These are phyloP conservation scores for Cercospora zeae-maydis DNA, from an alignment of 2,329 filamentous ascomycete genomes.

Conservation along the genomic window DNA sequence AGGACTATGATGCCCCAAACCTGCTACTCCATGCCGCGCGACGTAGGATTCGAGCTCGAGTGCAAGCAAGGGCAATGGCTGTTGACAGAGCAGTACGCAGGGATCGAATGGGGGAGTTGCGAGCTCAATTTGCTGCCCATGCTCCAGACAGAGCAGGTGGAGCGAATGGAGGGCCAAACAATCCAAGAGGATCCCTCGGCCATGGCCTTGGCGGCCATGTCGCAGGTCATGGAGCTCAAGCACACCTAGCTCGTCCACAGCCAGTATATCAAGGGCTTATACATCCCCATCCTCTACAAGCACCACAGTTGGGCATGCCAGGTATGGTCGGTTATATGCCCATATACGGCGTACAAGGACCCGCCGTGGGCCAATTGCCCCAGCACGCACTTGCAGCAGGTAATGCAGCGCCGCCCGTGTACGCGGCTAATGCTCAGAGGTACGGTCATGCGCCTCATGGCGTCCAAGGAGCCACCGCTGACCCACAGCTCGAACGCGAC, in stretches of 20 bases:
- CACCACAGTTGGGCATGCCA: neutral
- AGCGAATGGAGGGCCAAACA: neutral
- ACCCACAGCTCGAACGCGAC: neutral
- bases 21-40: neutral
- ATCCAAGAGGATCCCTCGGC: neutral
- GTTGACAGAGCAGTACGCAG: neutral
- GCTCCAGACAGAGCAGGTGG: neutral
- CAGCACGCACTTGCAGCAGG: neutral
- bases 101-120: neutral
- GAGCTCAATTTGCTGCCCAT: neutral
- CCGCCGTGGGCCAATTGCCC: neutral
- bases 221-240: constrained; percentile 9
- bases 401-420: neutral
- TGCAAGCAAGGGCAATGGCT: neutral
- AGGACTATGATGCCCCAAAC: neutral
- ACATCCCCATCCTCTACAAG: constrained; percentile 8
- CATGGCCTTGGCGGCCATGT: constrained; percentile 14
- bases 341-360: neutral
- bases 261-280: constrained; percentile 10
- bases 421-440: neutral
- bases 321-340: constrained; percentile 7
- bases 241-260: constrained; percentile 11
- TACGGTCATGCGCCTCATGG: neutral
- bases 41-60: neutral
- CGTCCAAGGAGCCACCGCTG: neutral